Base-by-base conservation (phyloP, 345 rosid species). In the Isatis tinctoria region DNA sequence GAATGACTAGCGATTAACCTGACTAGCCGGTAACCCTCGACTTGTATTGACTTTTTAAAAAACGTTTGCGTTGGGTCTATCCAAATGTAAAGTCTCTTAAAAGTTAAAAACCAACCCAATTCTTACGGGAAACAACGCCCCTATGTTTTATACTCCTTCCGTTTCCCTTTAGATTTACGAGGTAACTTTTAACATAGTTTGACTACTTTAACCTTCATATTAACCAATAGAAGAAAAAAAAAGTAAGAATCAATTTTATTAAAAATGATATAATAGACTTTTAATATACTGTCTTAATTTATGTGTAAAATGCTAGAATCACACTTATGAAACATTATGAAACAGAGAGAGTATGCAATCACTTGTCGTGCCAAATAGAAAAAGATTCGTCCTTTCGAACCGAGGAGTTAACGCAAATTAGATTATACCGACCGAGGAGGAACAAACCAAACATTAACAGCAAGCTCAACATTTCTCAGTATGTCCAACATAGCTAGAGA, bases 11-110 rank as follows among this genome's bases (percentile, higher is more conserved):
- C 52, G 22, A 33, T 12, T 65, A 18, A 77, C 77, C 64, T 41
- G 77, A 67, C 58, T 20, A 65, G 57, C 77, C 81, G 64, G 81
- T 72, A 13, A 43, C 65, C 49, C 48, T 53, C 17, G 8, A 53
- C 49, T 72, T 32, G 35, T 18, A 74, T 78, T 78, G 81, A 78
- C 81, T 72, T 78, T 32, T 63, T n/a, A n/a, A n/a, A 44, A n/a
- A 26, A 35, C 70, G 72, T 49, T 28, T 74, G 32, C 28, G 36
- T 52, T 43, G 43, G 47, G 61, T 45, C 49, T 49, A 54, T 39
- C 66, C 33, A 20, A 35, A 43, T 1, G 4, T 22, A 22, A 22
- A 22, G 24, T 22, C 24, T 22, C 24, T 30, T 30, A 37, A 37
- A 37, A 10, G 10, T 27, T 5, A 10, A 9, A 27, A 12, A 53